Conservation (phyloP, 352 stramenopile genomes). For the Phytophthora constricta region DNA sequence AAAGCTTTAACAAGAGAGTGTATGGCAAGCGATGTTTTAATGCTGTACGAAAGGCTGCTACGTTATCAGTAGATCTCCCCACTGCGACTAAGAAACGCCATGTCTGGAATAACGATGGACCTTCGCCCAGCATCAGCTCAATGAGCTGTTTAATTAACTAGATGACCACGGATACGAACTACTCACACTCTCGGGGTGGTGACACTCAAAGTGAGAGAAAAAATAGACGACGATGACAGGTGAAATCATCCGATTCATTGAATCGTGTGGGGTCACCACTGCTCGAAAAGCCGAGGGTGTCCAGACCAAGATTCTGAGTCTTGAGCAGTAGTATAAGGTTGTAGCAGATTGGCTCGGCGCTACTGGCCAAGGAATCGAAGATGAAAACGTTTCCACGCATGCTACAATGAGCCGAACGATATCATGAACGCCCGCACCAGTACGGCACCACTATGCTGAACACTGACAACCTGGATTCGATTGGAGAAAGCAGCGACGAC, state of each 20-base stretch:
- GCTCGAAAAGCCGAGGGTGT: conserved; percentile 23
- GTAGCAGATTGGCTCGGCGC: conserved; percentile 24
- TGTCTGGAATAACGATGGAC: conserved; percentile 8
- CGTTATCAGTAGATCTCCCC: not conserved
- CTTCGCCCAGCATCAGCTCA: conserved; percentile 18
- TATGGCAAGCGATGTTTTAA: conserved; percentile 8
- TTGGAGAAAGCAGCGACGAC: conserved; percentile 1
- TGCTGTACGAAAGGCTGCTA: not conserved
- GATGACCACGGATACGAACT: conserved; percentile 30
- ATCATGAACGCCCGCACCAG: conserved; percentile 18
- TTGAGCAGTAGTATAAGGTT: conserved; percentile 20
- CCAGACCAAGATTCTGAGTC: conserved; percentile 15
- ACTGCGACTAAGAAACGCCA: not conserved
- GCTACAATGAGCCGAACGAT: conserved; percentile 23
- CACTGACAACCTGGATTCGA: not conserved
- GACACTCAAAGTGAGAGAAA: conserved; percentile 21
- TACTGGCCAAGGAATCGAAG: conserved; percentile 24
- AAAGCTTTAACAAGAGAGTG: not conserved
- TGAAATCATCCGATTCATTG: conserved; percentile 18
- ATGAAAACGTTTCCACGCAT: conserved; percentile 14
- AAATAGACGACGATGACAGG: conserved; percentile 17
- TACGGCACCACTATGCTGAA: conserved; percentile 5
- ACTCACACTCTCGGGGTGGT: conserved; percentile 24
- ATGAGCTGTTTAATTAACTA: conserved; percentile 29
- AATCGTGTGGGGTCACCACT: conserved; percentile 11